Evolutionary conservation across 768 basidiomycete genomes (phyloP), one percentile per base, ranked within the genome.

Genomic region (Tylopilus rubrobrunneus): DNA sequence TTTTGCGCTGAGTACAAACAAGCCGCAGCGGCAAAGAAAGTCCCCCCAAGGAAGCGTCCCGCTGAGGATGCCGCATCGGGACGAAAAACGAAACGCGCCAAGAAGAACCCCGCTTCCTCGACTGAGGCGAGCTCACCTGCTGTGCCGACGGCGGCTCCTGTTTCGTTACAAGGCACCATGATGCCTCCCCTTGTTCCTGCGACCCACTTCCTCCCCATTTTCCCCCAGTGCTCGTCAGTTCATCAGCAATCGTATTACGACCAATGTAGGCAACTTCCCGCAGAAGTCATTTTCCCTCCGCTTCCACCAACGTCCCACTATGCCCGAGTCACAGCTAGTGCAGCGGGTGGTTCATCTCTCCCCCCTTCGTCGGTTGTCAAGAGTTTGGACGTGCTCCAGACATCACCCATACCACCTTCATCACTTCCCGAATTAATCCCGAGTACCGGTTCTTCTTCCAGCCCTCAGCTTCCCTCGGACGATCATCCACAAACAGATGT

Each of bases 221-320:
- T 83, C 59, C 83, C 80, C 29, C 73, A 78, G 14, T 78, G 79
- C 10, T 77, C 82, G 9, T 82, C 81, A 11, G 74, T 78, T 19
- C 84, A 87, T 55, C 86, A 87, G 57, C 88, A 89, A 60, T 82
- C 87, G 0, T 89, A 89, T 65, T 88, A 87, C 63, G 81, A 82
- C 48, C 80, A 76, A 37, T 84, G 82, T 53, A 53, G 79, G 15
- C 78, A 79, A 49, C 62, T 77, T 5, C 77, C 84, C 6, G 76
- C 83, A 8, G 87, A 87, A 31, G 75, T 87, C 29, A 81, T 89
- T 33, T 89, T 89, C 67, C 88, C 88, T 47, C 85, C 86, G 1
- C 69, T 89, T 4, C 88, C 87, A 15, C 71, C 82, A 6, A 72
- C 75, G 4, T 75, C 76, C 17, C 72, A 71, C 29, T 74, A 72